These are phyloP conservation scores for Astrephomene gubernaculifera DNA, from an alignment of 139 green algal species.

Conservation along the genomic window DNA sequence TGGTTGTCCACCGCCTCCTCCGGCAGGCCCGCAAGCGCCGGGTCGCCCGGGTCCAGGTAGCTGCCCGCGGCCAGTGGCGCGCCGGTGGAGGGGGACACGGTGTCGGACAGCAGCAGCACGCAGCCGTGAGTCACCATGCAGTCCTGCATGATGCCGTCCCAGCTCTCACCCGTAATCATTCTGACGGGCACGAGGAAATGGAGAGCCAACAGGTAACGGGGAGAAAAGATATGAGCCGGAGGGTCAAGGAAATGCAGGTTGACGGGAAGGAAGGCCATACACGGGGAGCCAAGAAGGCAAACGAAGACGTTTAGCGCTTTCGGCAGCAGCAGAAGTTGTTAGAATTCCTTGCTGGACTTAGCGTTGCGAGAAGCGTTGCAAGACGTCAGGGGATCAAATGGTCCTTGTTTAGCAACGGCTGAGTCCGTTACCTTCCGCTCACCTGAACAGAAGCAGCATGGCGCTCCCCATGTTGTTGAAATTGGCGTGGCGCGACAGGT, in stretches of 20 bases:
- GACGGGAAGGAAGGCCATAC: too few species aligned
- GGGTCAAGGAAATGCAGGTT: too few species aligned
- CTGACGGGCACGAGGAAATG: conserved; percentile 18
- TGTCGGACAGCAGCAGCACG: conserved; percentile 31
- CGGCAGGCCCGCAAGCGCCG: conserved; percentile 24
- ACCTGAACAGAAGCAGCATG: conserved; percentile 72
- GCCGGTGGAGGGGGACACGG: neutral
- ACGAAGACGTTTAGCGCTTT: too few species aligned
- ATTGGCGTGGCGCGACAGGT: conserved; percentile 68
- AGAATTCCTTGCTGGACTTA: too few species aligned
- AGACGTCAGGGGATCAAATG: too few species aligned
- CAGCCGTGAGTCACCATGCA: conserved; percentile 67
- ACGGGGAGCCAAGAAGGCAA: too few species aligned
- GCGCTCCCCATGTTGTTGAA: conserved; percentile 71
- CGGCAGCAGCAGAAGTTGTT: too few species aligned
- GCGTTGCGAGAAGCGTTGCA: too few species aligned
- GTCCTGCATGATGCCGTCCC: conserved; percentile 84
- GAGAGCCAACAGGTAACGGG: too few species aligned
- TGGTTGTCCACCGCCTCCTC: conserved; percentile 15
- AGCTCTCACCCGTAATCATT: conserved; percentile 80
- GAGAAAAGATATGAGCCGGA: too few species aligned
- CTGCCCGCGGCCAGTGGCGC: conserved; percentile 38
- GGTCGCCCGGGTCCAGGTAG: conserved; percentile 53
- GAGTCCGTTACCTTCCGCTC: too few species aligned
- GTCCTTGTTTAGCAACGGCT: too few species aligned